These are phyloP conservation scores for Trichosporon sp. DNA, from an alignment of 1,284 basidiomycete species.

Conservation along the genomic window DNA sequence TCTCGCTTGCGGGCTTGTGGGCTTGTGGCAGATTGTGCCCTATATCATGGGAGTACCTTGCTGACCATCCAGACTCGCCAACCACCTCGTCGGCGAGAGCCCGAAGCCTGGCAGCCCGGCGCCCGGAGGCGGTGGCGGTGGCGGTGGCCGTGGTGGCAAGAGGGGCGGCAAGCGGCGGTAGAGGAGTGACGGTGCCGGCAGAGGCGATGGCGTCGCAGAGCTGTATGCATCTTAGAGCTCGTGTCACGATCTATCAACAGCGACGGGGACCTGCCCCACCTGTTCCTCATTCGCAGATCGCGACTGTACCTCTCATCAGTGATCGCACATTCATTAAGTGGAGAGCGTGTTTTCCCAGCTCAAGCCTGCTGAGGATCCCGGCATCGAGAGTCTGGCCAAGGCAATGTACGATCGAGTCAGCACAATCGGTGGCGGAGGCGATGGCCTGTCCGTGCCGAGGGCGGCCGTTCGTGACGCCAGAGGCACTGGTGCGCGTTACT, in stretches of 20 bases:
- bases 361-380: too few species aligned
- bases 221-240: not conserved
- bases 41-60: too few species aligned
- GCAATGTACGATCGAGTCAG: not conserved
- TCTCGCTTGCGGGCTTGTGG: too few species aligned
- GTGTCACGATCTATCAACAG: not conserved
- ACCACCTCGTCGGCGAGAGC: slow-evolving; percentile 1
- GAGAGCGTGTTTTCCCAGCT: not conserved
- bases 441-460: not conserved
- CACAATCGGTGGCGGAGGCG: not conserved
- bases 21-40: not conserved
- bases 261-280: not conserved
- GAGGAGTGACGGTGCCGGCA: not conserved
- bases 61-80: slow-evolving; percentile 10
- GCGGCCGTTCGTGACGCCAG: too few species aligned
- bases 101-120: not conserved
- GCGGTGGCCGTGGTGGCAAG: not conserved
- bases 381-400: not conserved
- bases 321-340: not conserved
- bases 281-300: not conserved
- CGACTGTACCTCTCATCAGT: not conserved
- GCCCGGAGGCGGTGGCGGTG: not conserved
- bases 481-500: not conserved
- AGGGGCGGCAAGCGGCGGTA: slow-evolving; percentile 18
- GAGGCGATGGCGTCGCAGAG: not conserved